Evolutionary conservation across 495 filamentous ascomycete genomes (phyloP).

Genomic region (Hypoxylon fuscum): DNA sequence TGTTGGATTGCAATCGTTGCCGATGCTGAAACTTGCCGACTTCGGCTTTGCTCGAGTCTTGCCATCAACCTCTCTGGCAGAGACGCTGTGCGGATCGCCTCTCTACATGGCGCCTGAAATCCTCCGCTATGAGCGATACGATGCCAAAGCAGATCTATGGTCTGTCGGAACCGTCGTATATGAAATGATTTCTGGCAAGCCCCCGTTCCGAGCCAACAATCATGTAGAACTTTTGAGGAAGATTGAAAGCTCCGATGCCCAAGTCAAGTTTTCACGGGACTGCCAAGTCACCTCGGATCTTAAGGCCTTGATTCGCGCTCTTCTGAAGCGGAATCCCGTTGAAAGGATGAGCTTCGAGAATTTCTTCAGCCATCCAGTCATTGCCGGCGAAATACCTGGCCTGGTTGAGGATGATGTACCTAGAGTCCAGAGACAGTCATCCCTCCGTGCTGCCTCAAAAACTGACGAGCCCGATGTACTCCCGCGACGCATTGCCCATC

Average conservation of each 20-base stretch:
- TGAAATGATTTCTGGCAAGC: slow-evolving; percentile 91
- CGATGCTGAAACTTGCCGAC: slow-evolving; percentile 96
- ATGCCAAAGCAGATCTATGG: slow-evolving; percentile 96
- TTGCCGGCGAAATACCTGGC: slow-evolving; percentile 83
- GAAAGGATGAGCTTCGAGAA: slow-evolving; percentile 84
- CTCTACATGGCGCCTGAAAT: slow-evolving; percentile 99
- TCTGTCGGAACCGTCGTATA: slow-evolving; percentile 94
- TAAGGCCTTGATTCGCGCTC: slow-evolving; percentile 79
- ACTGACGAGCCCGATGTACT: slow-evolving; percentile 41
- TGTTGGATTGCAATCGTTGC: slow-evolving; percentile 84
- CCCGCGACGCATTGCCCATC: slow-evolving; percentile 38
- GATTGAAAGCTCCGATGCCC: slow-evolving; percentile 87
- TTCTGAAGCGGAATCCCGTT: slow-evolving; percentile 85
- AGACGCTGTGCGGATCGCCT: slow-evolving; percentile 97
- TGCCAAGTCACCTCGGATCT: slow-evolving; percentile 75
- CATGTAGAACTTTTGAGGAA: slow-evolving; percentile 92
- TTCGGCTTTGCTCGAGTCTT: slow-evolving; percentile 95
- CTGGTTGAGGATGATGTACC: slow-evolving; percentile 79
- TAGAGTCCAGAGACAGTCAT: slow-evolving; percentile 40
- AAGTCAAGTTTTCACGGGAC: slow-evolving; percentile 82
- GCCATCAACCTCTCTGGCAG: slow-evolving; percentile 86
- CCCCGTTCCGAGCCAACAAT: slow-evolving; percentile 90
- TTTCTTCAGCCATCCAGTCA: slow-evolving; percentile 79
- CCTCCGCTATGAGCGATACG: slow-evolving; percentile 95
- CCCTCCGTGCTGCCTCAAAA: slow-evolving; percentile 33